Percentiles rank a stretch among this genome's conserved stretches.
These are phyloP conservation scores for Collybia sp. DNA, from an alignment of 768 basidiomycete species.

Conservation along the genomic window DNA sequence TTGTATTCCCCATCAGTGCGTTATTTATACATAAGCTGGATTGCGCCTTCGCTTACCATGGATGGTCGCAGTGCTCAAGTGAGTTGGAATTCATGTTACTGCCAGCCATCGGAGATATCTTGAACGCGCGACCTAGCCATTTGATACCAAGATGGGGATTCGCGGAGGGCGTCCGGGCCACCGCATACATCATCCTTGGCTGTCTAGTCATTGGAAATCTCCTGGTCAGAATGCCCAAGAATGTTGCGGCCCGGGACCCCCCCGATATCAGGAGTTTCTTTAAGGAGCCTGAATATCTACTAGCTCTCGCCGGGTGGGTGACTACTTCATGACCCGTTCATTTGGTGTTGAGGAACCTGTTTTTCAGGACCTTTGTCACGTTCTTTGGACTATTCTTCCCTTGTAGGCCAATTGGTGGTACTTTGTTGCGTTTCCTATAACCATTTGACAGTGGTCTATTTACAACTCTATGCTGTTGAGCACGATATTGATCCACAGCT, in stretches of 20 bases:
- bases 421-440: too few relatives aligned
- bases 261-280: constrained; percentile 25
- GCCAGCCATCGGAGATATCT: too few relatives aligned
- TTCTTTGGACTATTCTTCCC: constrained; percentile 11
- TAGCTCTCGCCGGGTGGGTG: constrained; percentile 19
- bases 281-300: constrained; percentile 23
- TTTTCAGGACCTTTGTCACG: constrained; percentile 1
- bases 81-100: too few relatives aligned
- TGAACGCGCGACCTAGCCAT: constrained; percentile 9
- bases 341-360: too few relatives aligned
- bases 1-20: constrained; percentile 27
- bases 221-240: constrained; percentile 14
- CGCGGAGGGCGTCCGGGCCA: constrained; percentile 22
- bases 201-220: constrained; percentile 20
- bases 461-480: constrained; percentile 14
- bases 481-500: constrained; percentile 11
- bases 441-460: constrained; percentile 2
- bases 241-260: constrained; percentile 1
- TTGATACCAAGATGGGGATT: constrained; percentile 18
- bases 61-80: constrained; percentile 15
- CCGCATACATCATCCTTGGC: constrained; percentile 19
- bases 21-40: background rate
- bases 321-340: too few relatives aligned
- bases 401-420: background rate
- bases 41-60: too few relatives aligned